Conservation (phyloP, 768 basidiomycete species). For the Leucocoprinus sp. region DNA sequence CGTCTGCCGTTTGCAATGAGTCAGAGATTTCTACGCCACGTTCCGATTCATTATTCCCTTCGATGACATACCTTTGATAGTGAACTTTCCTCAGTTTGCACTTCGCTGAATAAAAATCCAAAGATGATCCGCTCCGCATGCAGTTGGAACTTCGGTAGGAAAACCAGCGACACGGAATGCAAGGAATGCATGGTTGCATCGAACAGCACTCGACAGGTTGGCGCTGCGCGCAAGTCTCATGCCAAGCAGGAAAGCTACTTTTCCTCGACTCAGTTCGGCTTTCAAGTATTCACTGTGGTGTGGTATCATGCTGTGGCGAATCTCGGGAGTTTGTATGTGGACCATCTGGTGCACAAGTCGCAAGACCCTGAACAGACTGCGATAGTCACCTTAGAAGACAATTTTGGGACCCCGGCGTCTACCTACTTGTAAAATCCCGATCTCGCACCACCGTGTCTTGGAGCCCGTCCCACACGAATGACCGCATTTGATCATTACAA, state of each 20-base stretch:
- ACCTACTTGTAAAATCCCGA: not conserved
- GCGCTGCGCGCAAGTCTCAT: not conserved
- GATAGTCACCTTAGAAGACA: conserved; percentile 3
- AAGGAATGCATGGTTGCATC: not conserved
- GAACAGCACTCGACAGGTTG: not conserved
- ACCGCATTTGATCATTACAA: not conserved
- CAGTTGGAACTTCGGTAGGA: conserved; percentile 3
- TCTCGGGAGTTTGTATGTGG: not conserved
- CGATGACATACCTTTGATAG: not conserved
- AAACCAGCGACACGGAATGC: not conserved
- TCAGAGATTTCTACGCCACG: conserved; percentile 1
- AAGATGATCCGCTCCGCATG: conserved; percentile 8
- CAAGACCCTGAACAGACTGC: not conserved
- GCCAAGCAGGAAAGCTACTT: not conserved
- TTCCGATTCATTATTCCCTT: not conserved
- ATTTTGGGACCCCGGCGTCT: conserved; percentile 7
- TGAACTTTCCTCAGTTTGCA: not conserved
- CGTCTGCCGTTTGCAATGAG: not conserved
- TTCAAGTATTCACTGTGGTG: not conserved
- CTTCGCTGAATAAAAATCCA: not conserved
- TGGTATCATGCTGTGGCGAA: not conserved
- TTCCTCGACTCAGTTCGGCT: conserved; percentile 4
- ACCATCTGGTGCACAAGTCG: not conserved
- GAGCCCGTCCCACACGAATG: not conserved
- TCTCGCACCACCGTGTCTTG: not conserved